phyloP scores from a whole-genome alignment of 169 alveolate genomes.

The Amoebophrya sp. region DNA sequence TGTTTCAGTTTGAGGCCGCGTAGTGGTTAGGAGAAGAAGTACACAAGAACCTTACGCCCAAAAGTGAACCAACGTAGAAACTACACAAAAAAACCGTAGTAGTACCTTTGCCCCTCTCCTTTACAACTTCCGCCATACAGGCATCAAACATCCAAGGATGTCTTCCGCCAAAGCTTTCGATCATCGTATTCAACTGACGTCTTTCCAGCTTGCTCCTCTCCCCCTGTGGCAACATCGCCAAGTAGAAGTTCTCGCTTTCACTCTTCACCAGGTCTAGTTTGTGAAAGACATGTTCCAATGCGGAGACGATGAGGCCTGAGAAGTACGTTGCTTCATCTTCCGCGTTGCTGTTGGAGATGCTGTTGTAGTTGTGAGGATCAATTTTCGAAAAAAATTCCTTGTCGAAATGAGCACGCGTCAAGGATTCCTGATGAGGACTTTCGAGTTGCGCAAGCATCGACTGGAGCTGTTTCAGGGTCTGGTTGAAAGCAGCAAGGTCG shows the following conservation, averaged over 20 bases:
- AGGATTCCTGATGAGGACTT: background rate
- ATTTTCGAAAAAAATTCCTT: background rate
- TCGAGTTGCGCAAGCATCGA: background rate
- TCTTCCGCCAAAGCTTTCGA: background rate
- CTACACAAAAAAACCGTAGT: too few species aligned
- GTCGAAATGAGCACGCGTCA: background rate
- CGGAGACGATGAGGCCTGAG: background rate
- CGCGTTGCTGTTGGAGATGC: background rate
- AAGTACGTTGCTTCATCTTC: background rate
- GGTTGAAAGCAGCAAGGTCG: background rate
- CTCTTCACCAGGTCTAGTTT: background rate
- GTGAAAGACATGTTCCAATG: background rate
- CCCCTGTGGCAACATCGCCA: background rate
- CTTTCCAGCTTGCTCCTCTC: background rate
- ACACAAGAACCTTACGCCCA: too few species aligned
- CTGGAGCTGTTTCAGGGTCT: background rate
- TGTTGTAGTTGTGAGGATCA: too few species aligned
- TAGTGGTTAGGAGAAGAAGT: too few species aligned
- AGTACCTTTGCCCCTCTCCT: too few species aligned
- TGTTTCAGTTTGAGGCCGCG: too few species aligned
- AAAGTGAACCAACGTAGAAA: too few species aligned
- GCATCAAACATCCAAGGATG: background rate
- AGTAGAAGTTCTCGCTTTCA: background rate
- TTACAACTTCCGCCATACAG: too few species aligned
- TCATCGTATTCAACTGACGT: background rate